These are phyloP conservation scores for Neurospora sp. DNA, from an alignment of 495 filamentous ascomycete species.

Conservation along the genomic window DNA sequence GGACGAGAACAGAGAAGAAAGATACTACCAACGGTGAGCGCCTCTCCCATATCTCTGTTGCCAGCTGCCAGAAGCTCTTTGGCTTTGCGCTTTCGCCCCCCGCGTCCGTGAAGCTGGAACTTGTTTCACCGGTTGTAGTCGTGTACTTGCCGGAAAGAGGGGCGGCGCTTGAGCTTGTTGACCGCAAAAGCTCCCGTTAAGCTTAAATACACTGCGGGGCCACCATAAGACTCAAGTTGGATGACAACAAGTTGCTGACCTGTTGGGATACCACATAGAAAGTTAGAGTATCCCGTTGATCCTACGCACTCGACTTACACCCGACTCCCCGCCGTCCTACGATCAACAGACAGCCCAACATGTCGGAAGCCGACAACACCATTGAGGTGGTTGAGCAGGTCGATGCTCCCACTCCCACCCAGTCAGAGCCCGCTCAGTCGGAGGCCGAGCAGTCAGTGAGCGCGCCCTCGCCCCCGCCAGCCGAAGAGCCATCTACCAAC, in stretches of 20 bases:
- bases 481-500: neutral
- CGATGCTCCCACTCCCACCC: conserved; percentile 19
- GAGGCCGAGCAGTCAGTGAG: conserved; percentile 10
- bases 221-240: neutral
- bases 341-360: conserved; percentile 15
- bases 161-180: neutral
- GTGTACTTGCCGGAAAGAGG: neutral
- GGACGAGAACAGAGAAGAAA: neutral
- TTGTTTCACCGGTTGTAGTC: neutral
- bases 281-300: neutral
- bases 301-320: neutral
- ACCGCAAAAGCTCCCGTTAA: neutral
- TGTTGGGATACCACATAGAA: neutral
- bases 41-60: neutral
- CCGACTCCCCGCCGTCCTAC: neutral
- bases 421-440: conserved; percentile 12
- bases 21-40: neutral
- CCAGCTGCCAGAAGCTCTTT: neutral
- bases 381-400: conserved; percentile 31
- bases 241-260: neutral
- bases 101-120: neutral
- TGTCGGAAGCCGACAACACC: conserved; percentile 34
- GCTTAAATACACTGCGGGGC: neutral
- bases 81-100: neutral
- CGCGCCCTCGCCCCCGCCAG: neutral